Conservation (phyloP, 2,329 filamentous ascomycete genomes). For the Aspergillus pseudoterreus region DNA sequence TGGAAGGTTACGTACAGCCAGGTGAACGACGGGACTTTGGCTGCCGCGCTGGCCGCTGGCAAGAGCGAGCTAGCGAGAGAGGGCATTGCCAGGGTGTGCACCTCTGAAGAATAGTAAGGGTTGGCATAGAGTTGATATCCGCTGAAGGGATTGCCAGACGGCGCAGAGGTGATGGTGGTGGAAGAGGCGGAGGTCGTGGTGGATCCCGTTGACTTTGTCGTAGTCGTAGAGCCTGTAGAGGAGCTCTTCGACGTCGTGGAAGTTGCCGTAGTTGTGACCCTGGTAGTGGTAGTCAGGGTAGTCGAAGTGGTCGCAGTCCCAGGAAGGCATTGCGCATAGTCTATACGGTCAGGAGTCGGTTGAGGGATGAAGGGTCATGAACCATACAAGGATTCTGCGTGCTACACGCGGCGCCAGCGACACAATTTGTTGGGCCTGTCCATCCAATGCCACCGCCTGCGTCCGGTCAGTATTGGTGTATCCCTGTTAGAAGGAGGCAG, state of each 20-base stretch:
- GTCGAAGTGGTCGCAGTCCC: background rate
- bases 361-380: background rate
- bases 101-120: constrained; percentile 52
- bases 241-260: background rate
- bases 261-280: background rate
- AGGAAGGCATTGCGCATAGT: constrained; percentile 4
- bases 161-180: background rate
- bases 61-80: constrained; percentile 55
- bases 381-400: constrained; percentile 2
- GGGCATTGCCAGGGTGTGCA: constrained; percentile 57
- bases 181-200: background rate
- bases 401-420: background rate
- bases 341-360: background rate
- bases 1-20: constrained; percentile 45
- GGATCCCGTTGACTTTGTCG: background rate
- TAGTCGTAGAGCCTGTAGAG: background rate
- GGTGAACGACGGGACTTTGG: constrained; percentile 50
- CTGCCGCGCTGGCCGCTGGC: constrained; percentile 47
- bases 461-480: background rate
- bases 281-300: background rate
- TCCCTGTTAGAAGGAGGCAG: background rate
- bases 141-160: constrained; percentile 29
- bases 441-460: constrained; percentile 1
- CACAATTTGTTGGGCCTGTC: background rate
- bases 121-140: constrained; percentile 51